Conservation (phyloP, 208 protist species). For the Trypanosoma melophagium region DNA sequence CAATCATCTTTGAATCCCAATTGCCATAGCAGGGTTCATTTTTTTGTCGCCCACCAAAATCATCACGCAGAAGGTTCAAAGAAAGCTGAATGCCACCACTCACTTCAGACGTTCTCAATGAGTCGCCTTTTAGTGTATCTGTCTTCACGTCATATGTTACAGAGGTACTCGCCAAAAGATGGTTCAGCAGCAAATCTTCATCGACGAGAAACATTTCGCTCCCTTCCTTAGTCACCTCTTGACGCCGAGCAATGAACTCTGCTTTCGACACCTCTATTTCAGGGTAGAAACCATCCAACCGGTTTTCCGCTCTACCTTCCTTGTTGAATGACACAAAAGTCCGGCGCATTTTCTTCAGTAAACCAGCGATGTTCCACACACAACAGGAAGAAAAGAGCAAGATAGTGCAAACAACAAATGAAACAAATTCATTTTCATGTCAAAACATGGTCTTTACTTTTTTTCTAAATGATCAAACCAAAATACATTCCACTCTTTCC, state of each 20-base stretch:
- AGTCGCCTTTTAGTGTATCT: slow-evolving; percentile 4
- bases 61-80: slow-evolving; percentile 23
- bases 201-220: slow-evolving; percentile 26
- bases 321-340: slow-evolving; percentile 32
- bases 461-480: not conserved
- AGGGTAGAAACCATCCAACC: slow-evolving; percentile 14
- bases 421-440: not conserved
- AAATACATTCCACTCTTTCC: not conserved
- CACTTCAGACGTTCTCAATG: not conserved
- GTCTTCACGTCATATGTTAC: slow-evolving; percentile 24
- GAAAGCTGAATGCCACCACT: slow-evolving; percentile 11
- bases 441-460: not conserved
- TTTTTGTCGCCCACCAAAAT: slow-evolving; percentile 20
- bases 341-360: slow-evolving; percentile 17
- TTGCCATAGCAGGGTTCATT: slow-evolving; percentile 13
- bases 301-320: slow-evolving; percentile 23
- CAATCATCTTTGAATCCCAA: slow-evolving; percentile 22
- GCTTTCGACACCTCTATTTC: slow-evolving; percentile 4
- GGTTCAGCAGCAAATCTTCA: slow-evolving; percentile 23
- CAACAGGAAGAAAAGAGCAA: not conserved
- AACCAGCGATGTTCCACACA: not conserved
- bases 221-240: slow-evolving; percentile 13
- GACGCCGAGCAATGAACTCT: slow-evolving; percentile 20
- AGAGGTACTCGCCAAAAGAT: slow-evolving; percentile 10
- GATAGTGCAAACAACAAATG: not conserved